These are phyloP conservation scores for Streptanthus diversifolius DNA, from an alignment of 345 rosid genomes.

Conservation along the genomic window DNA sequence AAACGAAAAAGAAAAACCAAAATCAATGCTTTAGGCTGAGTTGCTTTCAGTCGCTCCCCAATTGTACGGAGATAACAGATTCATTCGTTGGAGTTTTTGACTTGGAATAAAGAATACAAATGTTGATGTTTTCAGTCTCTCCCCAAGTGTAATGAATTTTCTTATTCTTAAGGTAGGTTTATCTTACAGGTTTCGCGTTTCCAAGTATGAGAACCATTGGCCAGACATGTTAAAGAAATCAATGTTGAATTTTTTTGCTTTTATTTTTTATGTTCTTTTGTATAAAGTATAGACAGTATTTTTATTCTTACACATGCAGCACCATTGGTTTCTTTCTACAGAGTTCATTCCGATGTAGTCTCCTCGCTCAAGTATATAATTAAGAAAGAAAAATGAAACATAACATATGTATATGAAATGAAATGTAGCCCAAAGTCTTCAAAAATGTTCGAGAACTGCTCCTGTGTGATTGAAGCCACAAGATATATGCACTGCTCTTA, in stretches of 20 bases:
- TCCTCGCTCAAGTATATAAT: not conserved
- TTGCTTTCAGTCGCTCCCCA: too few relatives aligned
- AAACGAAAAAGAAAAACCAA: constrained; percentile 13
- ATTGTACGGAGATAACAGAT: constrained; percentile 15
- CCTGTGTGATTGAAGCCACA: constrained; percentile 94
- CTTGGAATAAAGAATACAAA: constrained; percentile 21
- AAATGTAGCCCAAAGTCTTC: constrained; percentile 5
- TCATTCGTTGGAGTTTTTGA: constrained; percentile 24
- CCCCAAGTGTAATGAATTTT: not conserved
- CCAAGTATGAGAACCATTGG: not conserved
- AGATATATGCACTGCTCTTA: constrained; percentile 67
- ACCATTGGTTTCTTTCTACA: not conserved
- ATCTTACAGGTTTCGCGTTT: not conserved
- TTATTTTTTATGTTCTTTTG: too few relatives aligned
- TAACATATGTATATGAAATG: not conserved
- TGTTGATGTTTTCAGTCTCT: constrained; percentile 16
- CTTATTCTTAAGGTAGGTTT: not conserved
- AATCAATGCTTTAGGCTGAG: not conserved
- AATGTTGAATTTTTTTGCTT: not conserved
- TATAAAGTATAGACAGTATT: too few relatives aligned
- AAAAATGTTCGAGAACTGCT: constrained; percentile 56
- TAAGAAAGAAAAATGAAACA: not conserved
- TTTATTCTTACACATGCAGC: constrained; percentile 4
- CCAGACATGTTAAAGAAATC: not conserved
- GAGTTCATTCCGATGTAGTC: constrained; percentile 3